Conservation (phyloP, 352 stramenopile genomes). For the Globisporangium cylindrosporum region DNA sequence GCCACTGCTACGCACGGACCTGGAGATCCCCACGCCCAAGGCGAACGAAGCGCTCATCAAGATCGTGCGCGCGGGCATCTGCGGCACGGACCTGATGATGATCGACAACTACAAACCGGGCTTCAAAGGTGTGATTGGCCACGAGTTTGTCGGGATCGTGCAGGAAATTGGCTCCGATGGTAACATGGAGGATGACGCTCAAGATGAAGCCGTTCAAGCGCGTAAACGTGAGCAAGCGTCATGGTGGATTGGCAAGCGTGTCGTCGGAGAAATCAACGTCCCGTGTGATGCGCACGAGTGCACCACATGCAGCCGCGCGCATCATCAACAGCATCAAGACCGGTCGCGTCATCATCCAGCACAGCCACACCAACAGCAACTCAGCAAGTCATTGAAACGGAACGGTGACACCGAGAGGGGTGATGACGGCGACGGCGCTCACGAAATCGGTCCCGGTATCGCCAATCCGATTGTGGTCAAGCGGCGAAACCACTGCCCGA, state of each 20-base stretch:
- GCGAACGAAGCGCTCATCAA: conserved; percentile 51
- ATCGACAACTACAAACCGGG: conserved; percentile 70
- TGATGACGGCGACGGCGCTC: background rate
- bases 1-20: conserved; percentile 30
- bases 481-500: conserved; percentile 85
- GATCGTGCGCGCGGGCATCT: conserved; percentile 65
- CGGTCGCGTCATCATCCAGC: background rate
- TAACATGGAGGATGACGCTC: background rate
- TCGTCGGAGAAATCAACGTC: conserved; percentile 92
- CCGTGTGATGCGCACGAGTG: conserved; percentile 66
- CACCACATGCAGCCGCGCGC: conserved; percentile 22
- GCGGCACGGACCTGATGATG: conserved; percentile 74
- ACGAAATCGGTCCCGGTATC: background rate
- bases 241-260: conserved; percentile 67
- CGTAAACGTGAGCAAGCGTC: conserved; percentile 7
- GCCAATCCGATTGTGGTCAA: conserved; percentile 19
- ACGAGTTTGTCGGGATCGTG: conserved; percentile 90
- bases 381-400: conserved; percentile 12
- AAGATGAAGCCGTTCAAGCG: conserved; percentile 9
- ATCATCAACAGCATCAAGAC: background rate
- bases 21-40: conserved; percentile 34
- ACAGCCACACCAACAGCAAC: conserved; percentile 3
- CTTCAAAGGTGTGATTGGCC: conserved; percentile 69
- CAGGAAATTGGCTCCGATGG: conserved; percentile 36
- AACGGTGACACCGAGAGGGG: background rate